These are phyloP conservation scores for Microdochium bolleyi DNA, from an alignment of 2,329 filamentous ascomycete genomes.

Conservation along the genomic window DNA sequence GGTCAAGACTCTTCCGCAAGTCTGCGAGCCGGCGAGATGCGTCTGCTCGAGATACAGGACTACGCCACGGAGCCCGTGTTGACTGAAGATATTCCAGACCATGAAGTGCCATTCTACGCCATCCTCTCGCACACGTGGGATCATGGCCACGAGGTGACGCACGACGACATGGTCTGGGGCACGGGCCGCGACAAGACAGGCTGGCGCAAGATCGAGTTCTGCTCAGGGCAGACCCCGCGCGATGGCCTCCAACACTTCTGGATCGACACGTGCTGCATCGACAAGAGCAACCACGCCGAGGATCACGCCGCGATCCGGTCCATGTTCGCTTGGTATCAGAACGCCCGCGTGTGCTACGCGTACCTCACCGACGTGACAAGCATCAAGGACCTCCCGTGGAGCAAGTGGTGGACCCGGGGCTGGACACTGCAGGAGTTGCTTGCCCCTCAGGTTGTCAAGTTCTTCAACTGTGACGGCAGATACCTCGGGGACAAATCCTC, in stretches of 20 bases:
- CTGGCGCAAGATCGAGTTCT: not conserved
- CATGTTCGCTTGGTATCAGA: not conserved
- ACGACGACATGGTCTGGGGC: not conserved
- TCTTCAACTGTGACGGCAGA: not conserved
- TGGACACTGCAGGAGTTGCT: not conserved
- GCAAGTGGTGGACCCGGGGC: not conserved
- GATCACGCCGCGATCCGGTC: not conserved
- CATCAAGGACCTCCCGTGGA: not conserved
- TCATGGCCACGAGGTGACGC: not conserved
- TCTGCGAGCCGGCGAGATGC: too few species aligned
- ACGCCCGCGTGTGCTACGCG: not conserved
- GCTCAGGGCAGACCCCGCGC: not conserved
- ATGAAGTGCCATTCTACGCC: not conserved
- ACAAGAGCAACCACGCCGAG: not conserved
- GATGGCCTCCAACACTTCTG: not conserved
- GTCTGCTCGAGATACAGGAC: too few species aligned
- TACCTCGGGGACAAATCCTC: not conserved
- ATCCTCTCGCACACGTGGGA: not conserved
- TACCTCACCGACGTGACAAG: not conserved
- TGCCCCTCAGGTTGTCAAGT: not conserved
- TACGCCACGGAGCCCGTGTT: too few species aligned
- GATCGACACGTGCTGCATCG: constrained; percentile 1
- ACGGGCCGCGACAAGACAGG: not conserved
- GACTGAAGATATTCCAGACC: not conserved
- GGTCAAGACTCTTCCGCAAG: too few species aligned